Base-by-base conservation (phyloP, 306 rosid genomes). In the Sesbania bispinosa region DNA sequence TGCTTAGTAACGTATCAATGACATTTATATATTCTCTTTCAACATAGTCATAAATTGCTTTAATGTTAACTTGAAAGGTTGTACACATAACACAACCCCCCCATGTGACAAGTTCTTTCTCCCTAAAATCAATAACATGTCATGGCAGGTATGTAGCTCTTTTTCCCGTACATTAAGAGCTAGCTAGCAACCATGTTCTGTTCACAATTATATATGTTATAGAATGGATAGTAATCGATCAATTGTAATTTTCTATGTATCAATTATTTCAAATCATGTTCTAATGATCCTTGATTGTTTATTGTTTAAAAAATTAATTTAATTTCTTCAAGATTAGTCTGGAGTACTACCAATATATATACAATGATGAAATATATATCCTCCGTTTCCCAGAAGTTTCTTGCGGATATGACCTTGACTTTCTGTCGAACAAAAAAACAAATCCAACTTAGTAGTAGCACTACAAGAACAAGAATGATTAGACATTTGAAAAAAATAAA, bases 401-500 rank as follows among this genome's bases (percentile, higher is more conserved):
- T 62, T 78, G 61, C 3, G 54, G 46, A 77, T 52, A 61, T 33
- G 13, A 55, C 67, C 55, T 45, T 54, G 32, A 52, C 67, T 51
- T 29, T 43, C n/a, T 23, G 54, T 55, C 52, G 23, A 64, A 30
- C 42, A 74, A 78, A 74, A 64, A 67, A 74, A 61, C 67, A 73
- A 78, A 55, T 51, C 67, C 80, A 69, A 74, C 57, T 10, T 55
- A 55, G 61, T 55, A 55, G 61, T 64, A 55, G 75, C 80, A 82
- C 57, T 42, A 73, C 42, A 46, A 20, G 62, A 58, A 74, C 71
- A 70, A 46, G 21, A 55, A 78, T 74, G 75, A 74, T 82, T 69
- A 63, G 75, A 82, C 81, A 8, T 82, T 82, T 57, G 78, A 78
- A 75, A 67, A 26, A 39, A 14, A 64, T n/a, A n/a, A n/a, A 8